phyloP scores from a whole-genome alignment of 305 asterid species.

The Plantago coronopus region DNA sequence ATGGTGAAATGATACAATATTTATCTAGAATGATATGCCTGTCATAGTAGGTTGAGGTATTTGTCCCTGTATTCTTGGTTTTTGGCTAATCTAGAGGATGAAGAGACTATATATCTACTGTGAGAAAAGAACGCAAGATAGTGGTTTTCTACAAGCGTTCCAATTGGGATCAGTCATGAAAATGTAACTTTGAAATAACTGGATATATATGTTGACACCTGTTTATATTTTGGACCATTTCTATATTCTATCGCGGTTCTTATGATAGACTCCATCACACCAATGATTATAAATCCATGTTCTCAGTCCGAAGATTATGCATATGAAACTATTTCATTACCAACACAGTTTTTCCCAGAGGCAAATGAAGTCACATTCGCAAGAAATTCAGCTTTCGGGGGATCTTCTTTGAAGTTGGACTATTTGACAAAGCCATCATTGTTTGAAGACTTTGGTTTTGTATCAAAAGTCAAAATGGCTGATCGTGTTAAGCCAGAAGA shows the following conservation, averaged over 20 bases:
- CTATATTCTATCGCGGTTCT: too few relatives aligned
- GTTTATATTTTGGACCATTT: too few relatives aligned
- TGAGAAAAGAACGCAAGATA: not conserved
- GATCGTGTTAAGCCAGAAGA: constrained; percentile 85
- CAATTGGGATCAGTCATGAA: not conserved
- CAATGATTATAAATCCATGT: too few relatives aligned
- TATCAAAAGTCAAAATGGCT: constrained; percentile 62
- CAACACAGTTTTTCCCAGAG: constrained; percentile 82
- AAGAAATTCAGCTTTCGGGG: constrained; percentile 65
- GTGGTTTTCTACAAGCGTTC: not conserved
- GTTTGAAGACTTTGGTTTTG: constrained; percentile 81
- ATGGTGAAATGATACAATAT: too few relatives aligned
- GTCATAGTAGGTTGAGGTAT: not conserved
- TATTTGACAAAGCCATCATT: constrained; percentile 89
- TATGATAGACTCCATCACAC: too few relatives aligned
- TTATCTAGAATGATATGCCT: too few relatives aligned
- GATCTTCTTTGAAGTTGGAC: constrained; percentile 72
- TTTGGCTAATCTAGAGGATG: not conserved
- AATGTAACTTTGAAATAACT: too few relatives aligned
- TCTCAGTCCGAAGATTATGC: too few relatives aligned
- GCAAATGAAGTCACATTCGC: constrained; percentile 85
- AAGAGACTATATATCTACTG: not conserved
- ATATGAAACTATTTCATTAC: constrained; percentile 11
- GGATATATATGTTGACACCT: too few relatives aligned
- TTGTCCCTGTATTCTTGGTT: not conserved